Conservation (phyloP, 495 filamentous ascomycete genomes). For the Lepidopterella palustris region DNA sequence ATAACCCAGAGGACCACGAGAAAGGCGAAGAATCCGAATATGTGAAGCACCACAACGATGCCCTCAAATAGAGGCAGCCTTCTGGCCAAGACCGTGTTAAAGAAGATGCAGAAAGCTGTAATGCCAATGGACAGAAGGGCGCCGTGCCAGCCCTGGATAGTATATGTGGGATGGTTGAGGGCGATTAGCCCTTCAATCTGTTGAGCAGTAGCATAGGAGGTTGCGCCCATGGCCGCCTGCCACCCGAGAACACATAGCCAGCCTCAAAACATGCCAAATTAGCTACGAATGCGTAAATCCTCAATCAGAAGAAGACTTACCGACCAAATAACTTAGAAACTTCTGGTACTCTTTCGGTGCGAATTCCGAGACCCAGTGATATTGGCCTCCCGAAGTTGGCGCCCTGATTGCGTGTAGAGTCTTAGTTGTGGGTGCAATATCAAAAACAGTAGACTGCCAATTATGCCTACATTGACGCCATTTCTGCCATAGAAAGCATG, state of each 20-base stretch:
- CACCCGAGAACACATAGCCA: conserved; percentile 57
- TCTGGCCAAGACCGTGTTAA: conserved; percentile 51
- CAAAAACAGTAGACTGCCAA: neutral
- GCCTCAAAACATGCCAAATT: conserved; percentile 14
- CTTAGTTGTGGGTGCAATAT: neutral
- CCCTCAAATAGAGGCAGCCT: conserved; percentile 52
- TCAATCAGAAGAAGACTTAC: neutral
- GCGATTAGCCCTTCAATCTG: conserved; percentile 55
- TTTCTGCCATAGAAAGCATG: conserved; percentile 20
- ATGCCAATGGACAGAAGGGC: conserved; percentile 50
- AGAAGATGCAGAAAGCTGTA: conserved; percentile 43
- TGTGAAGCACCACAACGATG: conserved; percentile 52
- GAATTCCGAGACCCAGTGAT: no score
- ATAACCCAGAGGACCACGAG: conserved; percentile 49
- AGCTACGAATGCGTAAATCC: neutral
- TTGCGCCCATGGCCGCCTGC: conserved; percentile 49
- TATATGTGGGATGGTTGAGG: conserved; percentile 43
- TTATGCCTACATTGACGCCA: conserved; percentile 29
- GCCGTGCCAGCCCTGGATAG: conserved; percentile 50
- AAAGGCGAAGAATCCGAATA: conserved; percentile 55
- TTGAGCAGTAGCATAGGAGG: conserved; percentile 47
- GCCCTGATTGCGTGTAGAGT: conserved; percentile 10
- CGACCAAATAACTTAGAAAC: conserved; percentile 31
- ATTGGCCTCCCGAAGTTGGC: conserved; percentile 33
- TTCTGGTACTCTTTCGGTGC: conserved; percentile 26